Base-by-base conservation (phyloP, 331 rosid species). In the Stylosanthes scabra region DNA sequence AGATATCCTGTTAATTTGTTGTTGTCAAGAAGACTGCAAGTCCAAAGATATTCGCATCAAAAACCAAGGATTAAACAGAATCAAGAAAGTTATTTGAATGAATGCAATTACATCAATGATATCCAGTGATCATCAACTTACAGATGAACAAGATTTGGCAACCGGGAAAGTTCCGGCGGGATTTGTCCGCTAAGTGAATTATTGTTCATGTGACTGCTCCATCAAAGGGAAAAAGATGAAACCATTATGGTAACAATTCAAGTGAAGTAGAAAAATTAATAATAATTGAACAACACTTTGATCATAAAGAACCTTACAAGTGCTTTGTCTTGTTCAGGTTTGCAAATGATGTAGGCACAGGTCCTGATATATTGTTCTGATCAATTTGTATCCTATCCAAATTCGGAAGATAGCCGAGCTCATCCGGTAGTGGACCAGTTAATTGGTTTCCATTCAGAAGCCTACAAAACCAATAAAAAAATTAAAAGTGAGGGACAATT, bases 191-290 rank as follows among this genome's bases (percentile, higher is more conserved):
- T 90, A 40, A 95, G 84, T 66, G 99, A 95, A 80, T 95, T 95
- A 89, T 95, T 92, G 86, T 95, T 95, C 99, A 95, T 95, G 87
- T 95, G 98, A 86, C 98, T 95, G 92, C 56, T 39, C 87, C 84
- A 83, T 72, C 62, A 11, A 47, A 15, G 25, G 52, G 45, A 51
- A 11, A 27, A 37, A 34, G 5, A 20, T 28, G 14, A 62, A 71
- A 62, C 73, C 73, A 66, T 79, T 75, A 83, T 61, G 34, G 70
- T 29, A 40, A 34, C 27, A 65, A 41, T 16, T 71, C 50, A 63
- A 16, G 70, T 42, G 47, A 72, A 45, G 15, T 64, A 47, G 42
- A 39, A 49, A 76, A 64, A 27, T 34, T 34, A 54, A 8, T 5
- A 61, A 5, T 31, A 7, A 74, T 63, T 40, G 59, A 56, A 71